Base-by-base conservation (phyloP, 2,329 filamentous ascomycete genomes). In the Fusarium vanettenii region DNA sequence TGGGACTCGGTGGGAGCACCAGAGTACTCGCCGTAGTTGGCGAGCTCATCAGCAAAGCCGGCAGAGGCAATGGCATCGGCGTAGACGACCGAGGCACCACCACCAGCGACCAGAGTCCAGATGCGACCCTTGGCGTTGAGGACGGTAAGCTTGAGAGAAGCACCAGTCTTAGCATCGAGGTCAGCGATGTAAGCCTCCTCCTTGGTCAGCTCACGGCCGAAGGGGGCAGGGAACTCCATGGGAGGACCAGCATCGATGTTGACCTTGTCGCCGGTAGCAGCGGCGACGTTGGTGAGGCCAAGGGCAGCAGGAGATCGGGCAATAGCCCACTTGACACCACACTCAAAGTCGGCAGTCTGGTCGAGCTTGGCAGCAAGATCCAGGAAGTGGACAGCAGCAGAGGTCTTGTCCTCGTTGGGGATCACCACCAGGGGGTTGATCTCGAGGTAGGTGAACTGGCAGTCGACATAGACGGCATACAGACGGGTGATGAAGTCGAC, bases 11-110 rank as follows among this genome's bases (percentile, higher is more conserved):
- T 98, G 78, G 97, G 97, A 76, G 97, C 97, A 88, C 97, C 97
- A 76, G 97, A 98, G 92, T 99, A 99, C 88, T 99, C 97, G 85
- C 97, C 97, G 84, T 99, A 99, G 92, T 99, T 99, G 88, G 97
- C 97, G 64, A 99, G 92, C 86, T 99, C 95, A 80, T 95, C 92
- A 75, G 97, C 95, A 84, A 97, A 98, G 76, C 97, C 97, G 81
- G 95, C 92, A 72, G 95, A 98, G 79, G 97, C 97, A 85, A 99
- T 99, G 86, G 97, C 97, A 84, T 99, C 97, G 76, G 97, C 97
- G 86, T 99, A 99, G 78, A 99, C 97, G 81, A 99, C 97, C 60
- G 97, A 99, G 74, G 97, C 97, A 94, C 97, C 97, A 91, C 97
- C 97, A 93, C 97, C 97, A 81, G 97, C 97, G 76, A 99, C 97